These are phyloP conservation scores for Coemansia sp. DNA, from an alignment of 192 early-diverging fungal species.

Conservation along the genomic window DNA sequence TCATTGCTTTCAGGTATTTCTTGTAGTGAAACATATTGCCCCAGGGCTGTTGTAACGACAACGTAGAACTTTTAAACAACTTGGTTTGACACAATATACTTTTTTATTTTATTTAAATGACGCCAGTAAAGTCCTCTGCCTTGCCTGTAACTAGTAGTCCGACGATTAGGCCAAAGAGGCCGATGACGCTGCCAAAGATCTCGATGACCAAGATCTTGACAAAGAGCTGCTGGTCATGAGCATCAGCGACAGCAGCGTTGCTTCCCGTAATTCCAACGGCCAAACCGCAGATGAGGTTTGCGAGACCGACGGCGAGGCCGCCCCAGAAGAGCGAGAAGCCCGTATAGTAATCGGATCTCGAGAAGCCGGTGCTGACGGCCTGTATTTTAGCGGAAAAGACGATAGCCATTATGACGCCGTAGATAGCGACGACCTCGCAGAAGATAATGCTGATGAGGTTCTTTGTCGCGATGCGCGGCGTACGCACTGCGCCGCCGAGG, in stretches of 20 bases:
- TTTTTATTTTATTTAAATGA: not conserved
- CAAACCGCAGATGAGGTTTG: conserved; percentile 92
- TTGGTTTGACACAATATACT: too few relatives aligned
- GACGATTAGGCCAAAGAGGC: conserved; percentile 95
- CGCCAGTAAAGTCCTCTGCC: conserved; percentile 46
- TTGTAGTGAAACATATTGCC: too few relatives aligned
- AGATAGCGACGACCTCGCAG: conserved; percentile 99
- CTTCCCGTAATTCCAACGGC: conserved; percentile 92
- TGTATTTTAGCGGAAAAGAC: conserved; percentile 88
- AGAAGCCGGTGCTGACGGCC: conserved; percentile 57
- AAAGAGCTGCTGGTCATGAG: conserved; percentile 90
- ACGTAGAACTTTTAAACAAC: too few relatives aligned
- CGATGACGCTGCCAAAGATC: conserved; percentile 95
- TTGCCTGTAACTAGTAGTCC: conserved; percentile 76
- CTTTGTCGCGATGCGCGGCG: conserved; percentile 92
- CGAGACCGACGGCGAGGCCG: conserved; percentile 91
- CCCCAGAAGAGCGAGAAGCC: conserved; percentile 97
- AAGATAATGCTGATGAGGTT: conserved; percentile 99
- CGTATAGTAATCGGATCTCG: conserved; percentile 70
- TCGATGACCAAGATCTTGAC: conserved; percentile 98
- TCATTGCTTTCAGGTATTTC: too few relatives aligned
- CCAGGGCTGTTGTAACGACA: too few relatives aligned
- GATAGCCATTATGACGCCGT: conserved; percentile 98
- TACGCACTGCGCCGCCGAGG: conserved; percentile 84
- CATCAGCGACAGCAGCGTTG: conserved; percentile 94